These are phyloP conservation scores for Colletotrichum eleusines DNA, from an alignment of 2,329 filamentous ascomycete genomes.

Conservation along the genomic window DNA sequence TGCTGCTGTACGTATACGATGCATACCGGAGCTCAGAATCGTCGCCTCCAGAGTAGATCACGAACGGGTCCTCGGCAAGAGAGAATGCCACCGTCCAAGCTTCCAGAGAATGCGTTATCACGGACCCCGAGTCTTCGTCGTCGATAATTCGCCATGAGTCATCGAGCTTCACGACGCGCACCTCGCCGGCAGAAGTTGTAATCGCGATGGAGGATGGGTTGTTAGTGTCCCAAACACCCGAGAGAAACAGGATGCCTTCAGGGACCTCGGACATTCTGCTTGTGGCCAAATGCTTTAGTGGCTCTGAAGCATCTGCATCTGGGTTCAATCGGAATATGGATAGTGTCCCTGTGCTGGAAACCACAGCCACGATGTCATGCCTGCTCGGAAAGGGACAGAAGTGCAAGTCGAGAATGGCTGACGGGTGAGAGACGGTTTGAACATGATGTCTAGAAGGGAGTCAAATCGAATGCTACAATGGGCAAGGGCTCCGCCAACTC, in stretches of 20 bases:
- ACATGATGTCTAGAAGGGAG: conserved; percentile 60
- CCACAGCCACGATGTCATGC: conserved; percentile 74
- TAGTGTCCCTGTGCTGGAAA: conserved; percentile 81
- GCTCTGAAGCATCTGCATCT: conserved; percentile 46
- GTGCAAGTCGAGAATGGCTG: conserved; percentile 86
- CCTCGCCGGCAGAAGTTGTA: conserved; percentile 77
- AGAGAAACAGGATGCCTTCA: conserved; percentile 74
- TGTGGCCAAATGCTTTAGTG: conserved; percentile 57
- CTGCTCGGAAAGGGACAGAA: conserved; percentile 70
- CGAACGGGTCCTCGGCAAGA: conserved; percentile 50
- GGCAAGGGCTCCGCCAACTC: conserved; percentile 50
- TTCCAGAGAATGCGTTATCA: conserved; percentile 70
- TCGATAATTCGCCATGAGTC: conserved; percentile 54
- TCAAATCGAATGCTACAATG: background rate
- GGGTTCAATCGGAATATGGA: conserved; percentile 71
- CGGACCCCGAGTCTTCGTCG: conserved; percentile 50
- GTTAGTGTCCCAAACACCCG: conserved; percentile 78
- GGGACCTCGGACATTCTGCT: conserved; percentile 63
- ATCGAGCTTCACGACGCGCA: conserved; percentile 66
- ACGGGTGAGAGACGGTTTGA: conserved; percentile 72
- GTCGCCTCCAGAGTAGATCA: conserved; percentile 79
- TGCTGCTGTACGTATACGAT: conserved; percentile 47
- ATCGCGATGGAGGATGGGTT: conserved; percentile 69
- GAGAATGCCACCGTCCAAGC: conserved; percentile 80
- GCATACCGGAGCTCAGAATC: conserved; percentile 72